Evolutionary conservation across 352 stramenopile genomes (phyloP).

Genomic region (Globisporangium paddicum): DNA sequence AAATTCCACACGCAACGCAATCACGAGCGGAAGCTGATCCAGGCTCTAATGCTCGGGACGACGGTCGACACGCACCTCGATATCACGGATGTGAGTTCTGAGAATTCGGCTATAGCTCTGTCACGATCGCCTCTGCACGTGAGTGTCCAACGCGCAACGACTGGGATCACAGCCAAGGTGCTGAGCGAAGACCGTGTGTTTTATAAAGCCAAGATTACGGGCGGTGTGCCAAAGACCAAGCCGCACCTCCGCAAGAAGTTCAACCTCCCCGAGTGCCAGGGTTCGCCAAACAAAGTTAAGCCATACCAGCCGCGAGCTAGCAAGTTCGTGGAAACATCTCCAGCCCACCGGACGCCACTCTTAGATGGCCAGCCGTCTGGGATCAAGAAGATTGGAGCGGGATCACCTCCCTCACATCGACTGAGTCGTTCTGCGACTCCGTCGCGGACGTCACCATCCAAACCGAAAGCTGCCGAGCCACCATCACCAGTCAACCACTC

Average conservation of each 20-base stretch:
- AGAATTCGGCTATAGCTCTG: not conserved
- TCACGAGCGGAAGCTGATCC: constrained; percentile 50
- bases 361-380: not conserved
- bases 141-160: constrained; percentile 6
- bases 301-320: constrained; percentile 2
- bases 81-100: constrained; percentile 24
- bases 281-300: constrained; percentile 26
- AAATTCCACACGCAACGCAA: constrained; percentile 55
- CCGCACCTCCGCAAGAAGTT: constrained; percentile 37
- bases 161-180: constrained; percentile 20
- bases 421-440: constrained; percentile 6
- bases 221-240: constrained; percentile 29
- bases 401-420: not conserved
- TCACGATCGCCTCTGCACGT: not conserved
- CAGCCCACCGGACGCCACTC: not conserved
- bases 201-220: constrained; percentile 27
- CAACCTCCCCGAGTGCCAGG: constrained; percentile 33
- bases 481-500: not conserved
- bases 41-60: constrained; percentile 48
- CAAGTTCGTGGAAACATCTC: not conserved
- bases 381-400: not conserved
- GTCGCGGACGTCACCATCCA: not conserved
- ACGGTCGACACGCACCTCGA: constrained; percentile 23
- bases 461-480: not conserved
- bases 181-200: constrained; percentile 35